Percentiles rank a stretch among this genome's conserved stretches.
Evolutionary conservation across 495 filamentous ascomycete species (phyloP).

Genomic region (Penicillium simplicissimum): DNA sequence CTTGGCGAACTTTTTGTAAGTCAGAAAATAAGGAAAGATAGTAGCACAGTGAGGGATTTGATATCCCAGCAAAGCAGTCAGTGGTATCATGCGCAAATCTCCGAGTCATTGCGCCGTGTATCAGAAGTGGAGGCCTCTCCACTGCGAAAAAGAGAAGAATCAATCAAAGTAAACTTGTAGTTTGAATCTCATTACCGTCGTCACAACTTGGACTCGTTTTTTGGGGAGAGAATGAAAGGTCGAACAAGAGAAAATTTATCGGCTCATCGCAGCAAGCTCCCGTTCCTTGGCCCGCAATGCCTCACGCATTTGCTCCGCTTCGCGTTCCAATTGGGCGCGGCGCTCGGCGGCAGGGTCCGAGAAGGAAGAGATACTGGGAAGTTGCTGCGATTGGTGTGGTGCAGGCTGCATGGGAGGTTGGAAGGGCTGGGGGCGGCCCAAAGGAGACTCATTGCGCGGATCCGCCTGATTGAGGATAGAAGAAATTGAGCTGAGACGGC

Average conservation of each 20-base stretch:
- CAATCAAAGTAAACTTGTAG: not conserved
- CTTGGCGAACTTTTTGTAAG: constrained; percentile 20
- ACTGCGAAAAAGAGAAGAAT: constrained; percentile 7
- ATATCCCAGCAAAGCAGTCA: constrained; percentile 23
- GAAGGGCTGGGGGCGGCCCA: constrained; percentile 43
- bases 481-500: constrained; percentile 73
- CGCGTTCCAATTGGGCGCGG: constrained; percentile 65
- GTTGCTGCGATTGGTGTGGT: constrained; percentile 31
- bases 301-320: constrained; percentile 76
- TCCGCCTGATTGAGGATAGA: constrained; percentile 68
- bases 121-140: constrained; percentile 18
- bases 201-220: constrained; percentile 19
- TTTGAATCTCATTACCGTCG: constrained; percentile 27
- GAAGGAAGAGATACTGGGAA: constrained; percentile 46
- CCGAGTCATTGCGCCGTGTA: constrained; percentile 27
- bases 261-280: constrained; percentile 68
- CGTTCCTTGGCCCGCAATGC: constrained; percentile 73
- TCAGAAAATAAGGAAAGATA: constrained; percentile 8
- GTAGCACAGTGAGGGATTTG: constrained; percentile 21
- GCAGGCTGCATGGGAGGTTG: constrained; percentile 34
- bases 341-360: constrained; percentile 61
- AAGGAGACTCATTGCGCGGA: constrained; percentile 44
- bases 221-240: not conserved
- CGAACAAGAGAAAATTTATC: constrained; percentile 16
- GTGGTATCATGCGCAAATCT: constrained; percentile 33